Evolutionary conservation across 768 basidiomycete species (phyloP).

Genomic region (Leccinum rimulosum): DNA sequence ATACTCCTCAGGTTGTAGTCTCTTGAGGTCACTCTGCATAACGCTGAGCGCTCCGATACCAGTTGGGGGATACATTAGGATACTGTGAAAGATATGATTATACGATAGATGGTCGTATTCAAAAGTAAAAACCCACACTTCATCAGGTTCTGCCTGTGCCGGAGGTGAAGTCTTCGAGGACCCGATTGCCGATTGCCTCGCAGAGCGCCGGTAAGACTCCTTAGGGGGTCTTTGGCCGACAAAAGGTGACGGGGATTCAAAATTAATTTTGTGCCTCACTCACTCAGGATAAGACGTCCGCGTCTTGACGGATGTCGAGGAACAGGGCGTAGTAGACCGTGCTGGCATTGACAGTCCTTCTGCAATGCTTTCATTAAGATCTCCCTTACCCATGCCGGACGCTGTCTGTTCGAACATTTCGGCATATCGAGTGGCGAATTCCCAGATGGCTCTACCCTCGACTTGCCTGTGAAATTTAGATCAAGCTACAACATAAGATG

Average conservation of each 20-base stretch:
- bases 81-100: conserved; percentile 40
- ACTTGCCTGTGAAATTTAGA: conserved; percentile 8
- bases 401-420: conserved; percentile 17
- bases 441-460: conserved; percentile 18
- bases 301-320: conserved; percentile 16
- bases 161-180: conserved; percentile 11
- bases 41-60: conserved; percentile 77
- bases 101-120: conserved; percentile 3
- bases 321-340: conserved; percentile 20
- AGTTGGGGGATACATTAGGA: conserved; percentile 71
- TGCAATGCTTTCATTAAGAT: not conserved
- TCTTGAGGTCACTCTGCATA: conserved; percentile 71
- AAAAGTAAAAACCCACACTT: conserved; percentile 45
- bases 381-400: conserved; percentile 3
- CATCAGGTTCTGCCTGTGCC: conserved; percentile 49
- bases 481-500: not conserved
- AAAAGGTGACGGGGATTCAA: conserved; percentile 1
- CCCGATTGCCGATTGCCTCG: conserved; percentile 33
- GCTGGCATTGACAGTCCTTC: not conserved
- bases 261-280: conserved; percentile 14
- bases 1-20: conserved; percentile 78
- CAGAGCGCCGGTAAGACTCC: conserved; percentile 33
- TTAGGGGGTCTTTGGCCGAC: conserved; percentile 12
- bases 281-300: conserved; percentile 6
- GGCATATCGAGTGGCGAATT: not conserved